Evolutionary conservation across 768 basidiomycete species (phyloP).

Genomic region (Leccinum truebloodii): DNA sequence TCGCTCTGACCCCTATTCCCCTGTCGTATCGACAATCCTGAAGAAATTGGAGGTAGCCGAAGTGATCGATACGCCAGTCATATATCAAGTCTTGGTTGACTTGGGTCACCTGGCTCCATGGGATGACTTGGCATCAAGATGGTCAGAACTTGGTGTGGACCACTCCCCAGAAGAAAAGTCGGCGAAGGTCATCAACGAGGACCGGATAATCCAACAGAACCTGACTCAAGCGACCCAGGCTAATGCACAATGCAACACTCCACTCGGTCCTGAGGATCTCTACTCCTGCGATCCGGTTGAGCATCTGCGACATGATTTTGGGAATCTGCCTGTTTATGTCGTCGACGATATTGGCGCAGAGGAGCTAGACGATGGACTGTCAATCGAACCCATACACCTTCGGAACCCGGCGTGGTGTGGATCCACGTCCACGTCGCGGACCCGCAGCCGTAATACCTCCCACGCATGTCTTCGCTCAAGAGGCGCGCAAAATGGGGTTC

Average conservation of each 20-base stretch:
- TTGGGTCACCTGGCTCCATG: slow-evolving; percentile 79
- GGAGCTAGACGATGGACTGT: slow-evolving; percentile 94
- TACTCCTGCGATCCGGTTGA: slow-evolving; percentile 65
- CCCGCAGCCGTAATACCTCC: slow-evolving; percentile 77
- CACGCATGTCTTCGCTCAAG: slow-evolving; percentile 56
- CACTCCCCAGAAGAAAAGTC: slow-evolving; percentile 26
- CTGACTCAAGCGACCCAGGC: slow-evolving; percentile 12
- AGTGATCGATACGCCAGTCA: slow-evolving; percentile 24
- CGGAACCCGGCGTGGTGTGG: slow-evolving; percentile 67
- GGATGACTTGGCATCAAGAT: slow-evolving; percentile 62
- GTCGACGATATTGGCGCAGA: slow-evolving; percentile 79
- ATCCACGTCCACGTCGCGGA: slow-evolving; percentile 93
- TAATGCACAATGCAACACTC: slow-evolving; percentile 22
- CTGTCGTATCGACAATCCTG: slow-evolving; percentile 55
- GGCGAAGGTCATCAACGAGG: slow-evolving; percentile 36
- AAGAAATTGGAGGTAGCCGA: slow-evolving; percentile 50
- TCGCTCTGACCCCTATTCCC: slow-evolving; percentile 65
- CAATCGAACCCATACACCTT: slow-evolving; percentile 65
- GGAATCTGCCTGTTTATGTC: slow-evolving; percentile 75
- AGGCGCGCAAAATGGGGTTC: slow-evolving; percentile 52
- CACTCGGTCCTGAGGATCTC: slow-evolving; percentile 64
- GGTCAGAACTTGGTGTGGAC: slow-evolving; percentile 36
- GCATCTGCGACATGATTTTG: slow-evolving; percentile 83
- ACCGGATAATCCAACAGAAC: slow-evolving; percentile 24
- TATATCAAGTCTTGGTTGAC: slow-evolving; percentile 58